phyloP scores from a whole-genome alignment of 257 asterid species.

The Sherardia arvensis region DNA sequence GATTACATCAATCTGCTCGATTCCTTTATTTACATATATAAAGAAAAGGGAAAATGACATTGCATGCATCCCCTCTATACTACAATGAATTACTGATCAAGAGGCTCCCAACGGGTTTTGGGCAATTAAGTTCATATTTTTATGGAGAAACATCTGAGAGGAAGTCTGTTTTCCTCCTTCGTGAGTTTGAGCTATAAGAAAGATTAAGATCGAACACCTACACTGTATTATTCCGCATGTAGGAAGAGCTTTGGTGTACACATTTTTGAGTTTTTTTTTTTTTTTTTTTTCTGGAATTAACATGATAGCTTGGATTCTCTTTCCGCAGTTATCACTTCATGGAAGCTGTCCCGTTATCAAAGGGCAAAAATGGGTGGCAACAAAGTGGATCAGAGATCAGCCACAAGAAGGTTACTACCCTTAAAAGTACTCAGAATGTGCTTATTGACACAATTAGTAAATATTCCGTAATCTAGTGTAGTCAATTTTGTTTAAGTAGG shows the following conservation, averaged over 20 bases:
- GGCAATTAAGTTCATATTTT: background rate
- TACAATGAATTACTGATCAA: too few species aligned
- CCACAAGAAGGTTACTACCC: constrained; percentile 10
- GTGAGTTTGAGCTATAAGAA: background rate
- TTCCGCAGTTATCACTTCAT: constrained; percentile 64
- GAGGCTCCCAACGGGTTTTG: background rate
- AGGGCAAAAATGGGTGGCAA: constrained; percentile 98
- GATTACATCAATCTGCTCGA: too few species aligned
- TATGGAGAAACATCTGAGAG: background rate
- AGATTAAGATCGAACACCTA: background rate
- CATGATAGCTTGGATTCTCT: constrained; percentile 1
- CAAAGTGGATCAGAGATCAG: constrained; percentile 72
- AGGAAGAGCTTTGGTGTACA: background rate
- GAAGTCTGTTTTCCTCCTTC: background rate
- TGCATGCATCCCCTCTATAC: too few species aligned
- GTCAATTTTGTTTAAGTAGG: too few species aligned
- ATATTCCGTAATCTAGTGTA: background rate
- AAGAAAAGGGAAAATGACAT: background rate
- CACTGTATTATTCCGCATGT: background rate
- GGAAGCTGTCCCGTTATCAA: constrained; percentile 91
- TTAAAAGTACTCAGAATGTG: background rate
- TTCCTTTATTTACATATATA: too few species aligned
- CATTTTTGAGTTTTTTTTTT: background rate
- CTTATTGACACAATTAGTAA: background rate
- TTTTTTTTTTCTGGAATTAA: background rate